Base-by-base conservation (phyloP, 1,284 basidiomycete species). In the Rhodotorula sp. region DNA sequence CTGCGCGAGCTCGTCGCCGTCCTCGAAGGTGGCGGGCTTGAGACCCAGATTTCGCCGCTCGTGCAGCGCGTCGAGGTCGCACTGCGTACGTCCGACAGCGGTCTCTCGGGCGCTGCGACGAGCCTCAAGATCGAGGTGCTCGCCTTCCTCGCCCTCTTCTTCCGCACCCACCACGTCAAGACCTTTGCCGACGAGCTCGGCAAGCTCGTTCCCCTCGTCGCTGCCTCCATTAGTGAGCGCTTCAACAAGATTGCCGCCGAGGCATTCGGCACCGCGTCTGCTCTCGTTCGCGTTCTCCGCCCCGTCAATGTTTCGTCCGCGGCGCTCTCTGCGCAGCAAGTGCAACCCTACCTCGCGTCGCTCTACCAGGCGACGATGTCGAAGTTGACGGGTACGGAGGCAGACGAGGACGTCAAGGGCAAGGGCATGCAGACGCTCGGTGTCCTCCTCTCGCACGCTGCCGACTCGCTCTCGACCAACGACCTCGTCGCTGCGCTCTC, bases 371-470 rank as follows among this genome's bases (percentile, higher is more conserved):
- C 91, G 65, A 89, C 91, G 4, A 84, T 91, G 4, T 81, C 83
- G 27, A 86, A 93, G 50, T 83, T 99, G 53, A 87, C 84, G 62
- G 90, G 88, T 64, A 87, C 90, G 70, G 91, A 93, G 74, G 93
- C 93, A 7, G 96, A 98, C 80, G 89, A 92, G 17, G 93, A 97
- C 75, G 92, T 99, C 48, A 88, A 92, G 54, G 86, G 88, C 50
- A 88, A 87, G 74, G 93, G 93, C 0, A 90, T 98, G 78, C 88
- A 90, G 48, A 89, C 88, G 56, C 86, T 97, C 50, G 93, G 91
- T 1, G 90, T 92, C 78, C 82, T 98, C 8, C 91, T 97, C 86
- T 87, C 93, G 50, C 89, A 89, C 74, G 92, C 93, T 16, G 90
- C 91, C 0, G 92, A 93, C 64, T 42, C 45, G 16, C 42, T 34